Conservation (phyloP, 306 rosid genomes). For the Senna siamea region DNA sequence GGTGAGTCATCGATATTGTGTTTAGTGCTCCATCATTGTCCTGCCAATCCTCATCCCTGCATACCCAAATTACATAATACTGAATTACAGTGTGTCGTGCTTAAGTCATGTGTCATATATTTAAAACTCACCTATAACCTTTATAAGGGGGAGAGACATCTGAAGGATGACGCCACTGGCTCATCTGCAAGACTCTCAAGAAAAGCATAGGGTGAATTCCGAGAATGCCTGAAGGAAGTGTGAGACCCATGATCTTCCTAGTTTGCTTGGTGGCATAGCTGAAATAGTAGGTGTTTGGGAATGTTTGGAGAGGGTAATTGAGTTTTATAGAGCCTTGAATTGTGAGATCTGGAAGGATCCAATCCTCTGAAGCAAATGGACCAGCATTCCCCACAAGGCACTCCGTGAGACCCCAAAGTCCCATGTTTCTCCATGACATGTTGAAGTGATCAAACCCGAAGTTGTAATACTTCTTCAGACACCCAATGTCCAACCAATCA, state of each 20-base stretch:
- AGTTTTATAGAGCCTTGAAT: constrained; percentile 85
- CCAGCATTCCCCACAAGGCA: constrained; percentile 81
- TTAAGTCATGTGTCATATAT: too few relatives aligned
- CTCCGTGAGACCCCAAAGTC: constrained; percentile 79
- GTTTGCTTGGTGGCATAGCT: constrained; percentile 96
- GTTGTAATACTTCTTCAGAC: constrained; percentile 86
- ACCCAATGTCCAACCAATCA: constrained; percentile 88
- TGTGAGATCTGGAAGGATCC: constrained; percentile 98
- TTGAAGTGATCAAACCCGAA: constrained; percentile 94
- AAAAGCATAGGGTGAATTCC: constrained; percentile 87
- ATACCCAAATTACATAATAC: constrained; percentile 27
- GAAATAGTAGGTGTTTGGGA: constrained; percentile 87
- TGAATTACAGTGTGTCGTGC: not conserved
- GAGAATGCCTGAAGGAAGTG: constrained; percentile 78
- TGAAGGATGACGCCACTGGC: constrained; percentile 91
- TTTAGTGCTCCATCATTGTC: constrained; percentile 98
- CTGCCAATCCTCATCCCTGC: constrained; percentile 98
- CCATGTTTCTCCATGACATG: constrained; percentile 81
- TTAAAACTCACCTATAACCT: constrained; percentile 87
- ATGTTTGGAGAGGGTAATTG: constrained; percentile 61
- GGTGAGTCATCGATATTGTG: constrained; percentile 95
- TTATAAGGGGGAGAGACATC: constrained; percentile 86
- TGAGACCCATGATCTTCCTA: constrained; percentile 70
- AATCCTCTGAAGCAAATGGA: constrained; percentile 89
- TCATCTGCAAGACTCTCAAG: constrained; percentile 87